A percentile compares a stretch with the other conserved stretches of the same genome.
Evolutionary conservation across 2,329 filamentous ascomycete genomes (phyloP).

Genomic region (Neurospora sp.): DNA sequence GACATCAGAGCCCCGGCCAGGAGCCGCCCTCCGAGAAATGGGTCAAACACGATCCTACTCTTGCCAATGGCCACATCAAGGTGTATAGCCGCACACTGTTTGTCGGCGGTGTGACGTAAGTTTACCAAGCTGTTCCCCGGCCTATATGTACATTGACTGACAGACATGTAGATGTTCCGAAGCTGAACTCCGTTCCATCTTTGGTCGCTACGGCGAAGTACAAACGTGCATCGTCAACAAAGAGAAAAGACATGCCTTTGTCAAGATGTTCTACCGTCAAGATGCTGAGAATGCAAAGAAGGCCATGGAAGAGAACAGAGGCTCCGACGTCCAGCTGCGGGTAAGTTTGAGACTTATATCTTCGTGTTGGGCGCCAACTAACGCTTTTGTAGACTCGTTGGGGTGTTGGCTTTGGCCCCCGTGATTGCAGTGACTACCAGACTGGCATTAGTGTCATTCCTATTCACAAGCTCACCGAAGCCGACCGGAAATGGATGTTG

Average conservation of each 20-base stretch:
- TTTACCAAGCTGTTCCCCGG: slow-evolving; percentile 17
- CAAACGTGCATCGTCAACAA: slow-evolving; percentile 98
- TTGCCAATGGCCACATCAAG: slow-evolving; percentile 74
- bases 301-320: slow-evolving; percentile 72
- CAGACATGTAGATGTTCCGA: slow-evolving; percentile 55
- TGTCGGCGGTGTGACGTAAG: slow-evolving; percentile 86
- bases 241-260: slow-evolving; percentile 96
- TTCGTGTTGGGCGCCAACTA: slow-evolving; percentile 24
- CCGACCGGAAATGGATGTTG: slow-evolving; percentile 94
- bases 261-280: slow-evolving; percentile 90
- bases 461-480: slow-evolving; percentile 84
- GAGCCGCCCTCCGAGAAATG: slow-evolving; percentile 46
- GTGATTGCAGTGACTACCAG: slow-evolving; percentile 93
- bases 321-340: slow-evolving; percentile 61
- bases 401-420: slow-evolving; percentile 94
- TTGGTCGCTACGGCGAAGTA: slow-evolving; percentile 72
- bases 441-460: slow-evolving; percentile 90
- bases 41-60: slow-evolving; percentile 65
- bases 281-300: slow-evolving; percentile 78
- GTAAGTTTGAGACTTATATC: slow-evolving; percentile 38
- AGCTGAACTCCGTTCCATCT: slow-evolving; percentile 69
- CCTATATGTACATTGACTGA: slow-evolving; percentile 12
- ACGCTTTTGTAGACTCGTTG: slow-evolving; percentile 58
- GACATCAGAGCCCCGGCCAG: slow-evolving; percentile 46
- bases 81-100: slow-evolving; percentile 93